phyloP scores from a whole-genome alignment of 2,329 filamentous ascomycete genomes.

The Fusarium dlaminii region DNA sequence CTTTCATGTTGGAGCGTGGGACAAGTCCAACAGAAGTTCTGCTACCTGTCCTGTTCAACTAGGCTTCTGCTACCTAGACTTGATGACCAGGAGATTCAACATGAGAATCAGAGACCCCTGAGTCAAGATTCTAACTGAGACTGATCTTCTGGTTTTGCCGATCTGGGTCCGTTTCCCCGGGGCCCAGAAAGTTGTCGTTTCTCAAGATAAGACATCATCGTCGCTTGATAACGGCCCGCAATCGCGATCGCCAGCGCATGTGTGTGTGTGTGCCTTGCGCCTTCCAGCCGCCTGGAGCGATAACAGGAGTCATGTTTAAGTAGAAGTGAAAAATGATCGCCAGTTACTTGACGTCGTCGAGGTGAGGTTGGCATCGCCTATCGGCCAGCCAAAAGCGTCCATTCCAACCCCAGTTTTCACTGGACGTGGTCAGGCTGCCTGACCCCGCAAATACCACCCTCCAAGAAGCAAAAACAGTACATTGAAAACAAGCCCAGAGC shows the following conservation, averaged over 20 bases:
- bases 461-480: conserved; percentile 18
- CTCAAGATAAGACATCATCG: conserved; percentile 26
- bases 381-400: conserved; percentile 30
- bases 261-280: neutral
- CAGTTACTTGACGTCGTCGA: conserved; percentile 30
- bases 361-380: conserved; percentile 13
- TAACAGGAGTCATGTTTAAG: conserved; percentile 3
- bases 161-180: conserved; percentile 17
- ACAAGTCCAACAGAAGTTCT: neutral
- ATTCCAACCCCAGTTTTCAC: conserved; percentile 33
- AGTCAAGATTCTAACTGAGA: conserved; percentile 13
- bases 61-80: conserved; percentile 6
- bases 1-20: neutral
- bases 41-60: neutral
- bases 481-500: conserved; percentile 5
- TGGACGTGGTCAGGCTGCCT: neutral
- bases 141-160: conserved; percentile 6
- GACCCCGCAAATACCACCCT: conserved; percentile 34
- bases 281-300: conserved; percentile 12
- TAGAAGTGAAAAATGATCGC: conserved; percentile 10
- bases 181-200: conserved; percentile 22
- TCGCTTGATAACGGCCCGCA: conserved; percentile 16
- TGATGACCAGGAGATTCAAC: neutral
- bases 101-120: conserved; percentile 6
- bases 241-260: conserved; percentile 11